phyloP scores from a whole-genome alignment of 2,329 filamentous ascomycete genomes.

The Myotisia sp. region DNA sequence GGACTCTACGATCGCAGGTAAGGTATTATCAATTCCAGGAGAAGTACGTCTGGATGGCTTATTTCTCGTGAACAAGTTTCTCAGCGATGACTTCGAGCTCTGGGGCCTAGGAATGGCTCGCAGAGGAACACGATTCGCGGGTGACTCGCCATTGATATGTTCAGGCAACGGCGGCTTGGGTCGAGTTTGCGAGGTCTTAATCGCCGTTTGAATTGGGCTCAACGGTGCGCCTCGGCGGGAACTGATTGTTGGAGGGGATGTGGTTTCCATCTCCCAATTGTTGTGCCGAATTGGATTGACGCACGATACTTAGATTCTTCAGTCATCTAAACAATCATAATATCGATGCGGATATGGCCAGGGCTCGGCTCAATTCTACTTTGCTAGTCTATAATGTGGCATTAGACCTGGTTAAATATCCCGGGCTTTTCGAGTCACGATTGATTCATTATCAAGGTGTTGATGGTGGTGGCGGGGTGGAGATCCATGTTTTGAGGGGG shows the following conservation, averaged over 20 bases:
- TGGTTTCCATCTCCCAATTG: slow-evolving; percentile 6
- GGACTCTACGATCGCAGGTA: slow-evolving; percentile 23
- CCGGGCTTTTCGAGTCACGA: too few species aligned
- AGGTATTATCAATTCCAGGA: slow-evolving; percentile 16
- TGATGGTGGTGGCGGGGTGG: too few species aligned
- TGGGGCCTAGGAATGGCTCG: slow-evolving; percentile 22
- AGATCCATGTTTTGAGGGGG: too few species aligned
- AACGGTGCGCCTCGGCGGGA: slow-evolving; percentile 26
- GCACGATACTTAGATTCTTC: too few species aligned
- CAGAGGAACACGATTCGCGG: slow-evolving; percentile 21
- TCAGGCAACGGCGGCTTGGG: slow-evolving; percentile 15
- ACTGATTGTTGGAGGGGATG: slow-evolving; percentile 19
- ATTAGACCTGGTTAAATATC: too few species aligned
- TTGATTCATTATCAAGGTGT: too few species aligned
- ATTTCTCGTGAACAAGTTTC: slow-evolving; percentile 24
- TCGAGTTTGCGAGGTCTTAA: slow-evolving; percentile 7
- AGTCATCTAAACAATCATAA: too few species aligned
- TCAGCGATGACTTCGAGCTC: slow-evolving; percentile 25
- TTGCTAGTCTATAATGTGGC: too few species aligned
- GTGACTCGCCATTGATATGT: slow-evolving; percentile 16
- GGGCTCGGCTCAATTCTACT: too few species aligned
- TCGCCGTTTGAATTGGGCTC: slow-evolving; percentile 25
- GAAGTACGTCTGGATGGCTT: slow-evolving; percentile 19
- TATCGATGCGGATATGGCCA: too few species aligned
- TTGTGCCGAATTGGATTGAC: too few species aligned